Evolutionary conservation across 305 asterid species (phyloP).

Genomic region (Solanum hybrid): DNA sequence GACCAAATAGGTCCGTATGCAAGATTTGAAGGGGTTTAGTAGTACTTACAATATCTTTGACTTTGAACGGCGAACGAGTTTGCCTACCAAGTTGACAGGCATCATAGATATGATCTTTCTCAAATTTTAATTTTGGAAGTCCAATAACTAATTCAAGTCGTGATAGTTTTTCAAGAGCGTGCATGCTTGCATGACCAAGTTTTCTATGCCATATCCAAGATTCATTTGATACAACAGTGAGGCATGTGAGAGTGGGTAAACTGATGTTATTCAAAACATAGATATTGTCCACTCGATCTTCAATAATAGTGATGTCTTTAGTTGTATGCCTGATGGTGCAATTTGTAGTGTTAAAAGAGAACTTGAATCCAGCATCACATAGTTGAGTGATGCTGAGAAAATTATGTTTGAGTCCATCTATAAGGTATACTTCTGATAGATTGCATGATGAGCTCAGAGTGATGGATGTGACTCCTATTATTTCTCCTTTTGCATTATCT

Average conservation of each 20-base stretch:
- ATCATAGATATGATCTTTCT: neutral
- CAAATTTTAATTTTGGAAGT: neutral
- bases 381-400: neutral
- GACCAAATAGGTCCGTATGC: neutral
- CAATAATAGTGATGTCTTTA: neutral
- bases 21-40: neutral
- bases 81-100: neutral
- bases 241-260: neutral
- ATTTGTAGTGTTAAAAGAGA: too few species aligned
- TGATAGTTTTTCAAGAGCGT: neutral
- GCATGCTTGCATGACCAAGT: neutral
- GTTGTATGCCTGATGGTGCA: neutral
- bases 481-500: neutral
- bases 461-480: neutral
- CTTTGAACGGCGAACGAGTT: neutral
- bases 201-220: neutral
- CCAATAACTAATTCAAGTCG: neutral
- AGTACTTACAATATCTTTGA: neutral
- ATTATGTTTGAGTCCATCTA: neutral
- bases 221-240: neutral
- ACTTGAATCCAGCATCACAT: neutral
- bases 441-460: neutral
- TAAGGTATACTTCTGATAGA: too few species aligned
- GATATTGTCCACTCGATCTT: too few species aligned
- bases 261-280: too few species aligned